Conservation (phyloP, 2,329 filamentous ascomycete species). For the Tetracladium maxilliforme region DNA sequence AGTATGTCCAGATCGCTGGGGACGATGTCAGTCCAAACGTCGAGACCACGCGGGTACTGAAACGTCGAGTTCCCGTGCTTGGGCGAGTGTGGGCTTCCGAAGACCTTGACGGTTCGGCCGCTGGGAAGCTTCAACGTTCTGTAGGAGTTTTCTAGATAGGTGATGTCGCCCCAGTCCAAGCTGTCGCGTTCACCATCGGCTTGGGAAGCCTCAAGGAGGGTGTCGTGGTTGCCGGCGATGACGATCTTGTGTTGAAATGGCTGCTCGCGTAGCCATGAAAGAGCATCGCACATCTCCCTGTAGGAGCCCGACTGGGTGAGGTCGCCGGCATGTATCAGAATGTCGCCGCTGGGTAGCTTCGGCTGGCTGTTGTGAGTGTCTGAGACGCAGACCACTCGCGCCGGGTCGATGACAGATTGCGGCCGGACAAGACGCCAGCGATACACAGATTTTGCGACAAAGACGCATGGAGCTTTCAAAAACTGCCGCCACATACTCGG, state of each 20-base stretch:
- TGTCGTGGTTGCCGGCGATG: constrained; percentile 78
- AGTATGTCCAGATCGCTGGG: constrained; percentile 63
- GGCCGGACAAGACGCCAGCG: too few relatives aligned
- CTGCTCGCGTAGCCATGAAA: constrained; percentile 64
- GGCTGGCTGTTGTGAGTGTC: constrained; percentile 61
- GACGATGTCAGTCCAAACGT: constrained; percentile 61
- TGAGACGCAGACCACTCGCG: constrained; percentile 71
- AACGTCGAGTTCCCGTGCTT: constrained; percentile 56
- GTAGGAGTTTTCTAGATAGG: constrained; percentile 57
- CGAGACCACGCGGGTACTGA: constrained; percentile 50
- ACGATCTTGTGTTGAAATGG: constrained; percentile 69
- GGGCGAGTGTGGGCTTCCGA: constrained; percentile 68
- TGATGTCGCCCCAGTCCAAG: constrained; percentile 38
- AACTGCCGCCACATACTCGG: too few relatives aligned
- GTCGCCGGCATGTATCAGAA: constrained; percentile 79
- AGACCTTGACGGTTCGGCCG: constrained; percentile 47
- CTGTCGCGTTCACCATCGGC: constrained; percentile 31
- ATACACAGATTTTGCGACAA: too few relatives aligned
- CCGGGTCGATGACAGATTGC: constrained; percentile 31
- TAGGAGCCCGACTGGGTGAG: constrained; percentile 58
- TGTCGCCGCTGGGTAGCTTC: constrained; percentile 55
- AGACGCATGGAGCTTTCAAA: too few relatives aligned
- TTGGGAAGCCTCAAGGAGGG: constrained; percentile 51
- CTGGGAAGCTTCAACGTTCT: constrained; percentile 43
- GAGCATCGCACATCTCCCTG: constrained; percentile 56